phyloP scores from a whole-genome alignment of 192 early-diverging fungal species.

The Radiomyces spectabilis region DNA sequence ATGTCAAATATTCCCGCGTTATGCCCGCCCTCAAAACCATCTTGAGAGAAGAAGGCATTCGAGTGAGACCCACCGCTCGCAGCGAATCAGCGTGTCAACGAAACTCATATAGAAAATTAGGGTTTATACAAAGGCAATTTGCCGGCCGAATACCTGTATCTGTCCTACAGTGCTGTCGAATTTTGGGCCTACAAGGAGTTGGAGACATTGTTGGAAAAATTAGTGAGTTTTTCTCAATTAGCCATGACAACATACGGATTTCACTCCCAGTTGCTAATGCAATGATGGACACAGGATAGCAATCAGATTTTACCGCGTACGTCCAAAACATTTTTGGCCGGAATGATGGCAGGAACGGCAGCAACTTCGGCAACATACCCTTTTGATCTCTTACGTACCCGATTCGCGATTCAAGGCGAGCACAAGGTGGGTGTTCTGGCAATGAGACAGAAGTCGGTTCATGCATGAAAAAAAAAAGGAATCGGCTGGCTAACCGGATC shows the following conservation, averaged over 20 bases:
- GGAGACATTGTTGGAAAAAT: slow-evolving; percentile 29
- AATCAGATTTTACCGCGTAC: slow-evolving; percentile 20
- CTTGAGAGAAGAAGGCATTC: slow-evolving; percentile 72
- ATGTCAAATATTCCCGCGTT: slow-evolving; percentile 55
- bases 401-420: slow-evolving; percentile 81
- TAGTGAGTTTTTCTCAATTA: slow-evolving; percentile 1
- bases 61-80: slow-evolving; percentile 41
- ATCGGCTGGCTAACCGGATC: too few species aligned
- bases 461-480: too few species aligned
- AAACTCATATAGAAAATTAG: slow-evolving; percentile 13
- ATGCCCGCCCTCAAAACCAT: slow-evolving; percentile 62
- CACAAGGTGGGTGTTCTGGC: slow-evolving; percentile 26
- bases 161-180: slow-evolving; percentile 84
- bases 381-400: slow-evolving; percentile 91
- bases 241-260: too few species aligned
- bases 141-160: slow-evolving; percentile 87
- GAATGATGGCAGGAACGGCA: slow-evolving; percentile 67
- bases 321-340: slow-evolving; percentile 60
- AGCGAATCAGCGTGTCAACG: neutral
- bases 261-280: too few species aligned
- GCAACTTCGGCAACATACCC: slow-evolving; percentile 87
- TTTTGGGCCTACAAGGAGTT: slow-evolving; percentile 70
- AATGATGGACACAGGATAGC: too few species aligned
- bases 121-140: slow-evolving; percentile 93
- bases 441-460: neutral